A percentile compares a stretch with the other conserved stretches of the same genome.
phyloP scores from a whole-genome alignment of 176 grass and related monocot species.

The Paspalum notatum region DNA sequence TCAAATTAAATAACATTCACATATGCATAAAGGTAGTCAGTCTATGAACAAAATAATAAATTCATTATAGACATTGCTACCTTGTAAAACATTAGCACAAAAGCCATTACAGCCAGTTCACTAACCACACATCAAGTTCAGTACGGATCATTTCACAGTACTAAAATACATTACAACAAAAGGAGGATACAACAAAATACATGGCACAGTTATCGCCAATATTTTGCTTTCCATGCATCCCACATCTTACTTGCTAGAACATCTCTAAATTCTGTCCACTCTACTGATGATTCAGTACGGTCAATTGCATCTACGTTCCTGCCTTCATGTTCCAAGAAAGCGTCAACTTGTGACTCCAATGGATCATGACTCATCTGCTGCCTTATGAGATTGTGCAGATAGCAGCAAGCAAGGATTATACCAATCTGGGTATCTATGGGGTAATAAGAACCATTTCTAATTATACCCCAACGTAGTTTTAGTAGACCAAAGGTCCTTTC shows the following conservation, averaged over 20 bases:
- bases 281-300: not conserved
- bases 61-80: no score
- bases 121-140: no score
- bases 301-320: not conserved
- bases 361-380: not conserved
- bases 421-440: not conserved
- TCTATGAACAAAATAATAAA: no score
- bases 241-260: not conserved
- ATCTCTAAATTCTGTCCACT: not conserved
- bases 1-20: no score
- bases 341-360: not conserved
- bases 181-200: no score
- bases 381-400: conserved; percentile 1
- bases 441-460: not conserved
- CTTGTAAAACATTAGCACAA: no score
- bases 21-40: no score
- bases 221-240: not conserved
- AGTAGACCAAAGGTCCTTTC: not conserved
- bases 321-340: not conserved
- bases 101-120: no score
- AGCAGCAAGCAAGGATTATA: conserved; percentile 20
- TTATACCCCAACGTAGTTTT: not conserved
- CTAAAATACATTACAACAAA: no score
- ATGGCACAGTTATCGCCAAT: no score
- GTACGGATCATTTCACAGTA: no score